These are phyloP conservation scores for Chaetomium olivaceum DNA, from an alignment of 2,329 filamentous ascomycete species.

Conservation along the genomic window DNA sequence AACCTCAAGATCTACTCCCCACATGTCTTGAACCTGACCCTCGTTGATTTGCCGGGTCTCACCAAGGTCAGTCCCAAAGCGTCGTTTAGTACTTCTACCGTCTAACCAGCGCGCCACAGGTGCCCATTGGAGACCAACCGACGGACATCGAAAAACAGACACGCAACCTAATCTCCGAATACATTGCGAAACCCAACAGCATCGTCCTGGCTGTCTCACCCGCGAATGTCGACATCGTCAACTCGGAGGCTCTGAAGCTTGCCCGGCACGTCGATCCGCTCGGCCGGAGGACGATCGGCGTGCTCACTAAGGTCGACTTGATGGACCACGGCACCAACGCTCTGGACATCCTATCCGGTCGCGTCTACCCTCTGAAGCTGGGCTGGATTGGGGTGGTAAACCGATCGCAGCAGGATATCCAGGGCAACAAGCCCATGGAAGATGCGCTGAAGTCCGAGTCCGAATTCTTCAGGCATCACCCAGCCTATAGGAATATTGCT, in stretches of 20 bases:
- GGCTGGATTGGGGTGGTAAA: slow-evolving; percentile 99
- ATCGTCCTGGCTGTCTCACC: slow-evolving; percentile 96
- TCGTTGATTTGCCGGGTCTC: slow-evolving; percentile 92
- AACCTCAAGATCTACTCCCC: slow-evolving; percentile 99
- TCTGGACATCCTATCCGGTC: slow-evolving; percentile 93
- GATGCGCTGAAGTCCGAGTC: slow-evolving; percentile 86
- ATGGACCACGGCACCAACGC: slow-evolving; percentile 99
- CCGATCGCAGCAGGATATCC: slow-evolving; percentile 96
- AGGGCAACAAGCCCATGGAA: slow-evolving; percentile 89
- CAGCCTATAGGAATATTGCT: slow-evolving; percentile 95
- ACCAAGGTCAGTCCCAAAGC: slow-evolving; percentile 67
- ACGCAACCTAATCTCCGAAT: slow-evolving; percentile 92
- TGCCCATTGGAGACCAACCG: slow-evolving; percentile 96
- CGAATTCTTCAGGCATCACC: slow-evolving; percentile 96
- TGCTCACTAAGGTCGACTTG: slow-evolving; percentile 93
- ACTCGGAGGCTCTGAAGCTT: slow-evolving; percentile 95
- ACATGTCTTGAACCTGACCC: slow-evolving; percentile 90
- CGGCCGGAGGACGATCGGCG: slow-evolving; percentile 91
- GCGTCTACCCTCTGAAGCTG: slow-evolving; percentile 94
- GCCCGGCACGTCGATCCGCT: slow-evolving; percentile 95
- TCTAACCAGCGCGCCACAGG: slow-evolving; percentile 48
- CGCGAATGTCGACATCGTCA: slow-evolving; percentile 96
- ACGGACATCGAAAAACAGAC: slow-evolving; percentile 99
- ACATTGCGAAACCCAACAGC: slow-evolving; percentile 98
- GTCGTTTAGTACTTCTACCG: slow-evolving; percentile 11